Base-by-base conservation (phyloP, 805 yeast genomes). In the Metschnikowia henanensis region DNA sequence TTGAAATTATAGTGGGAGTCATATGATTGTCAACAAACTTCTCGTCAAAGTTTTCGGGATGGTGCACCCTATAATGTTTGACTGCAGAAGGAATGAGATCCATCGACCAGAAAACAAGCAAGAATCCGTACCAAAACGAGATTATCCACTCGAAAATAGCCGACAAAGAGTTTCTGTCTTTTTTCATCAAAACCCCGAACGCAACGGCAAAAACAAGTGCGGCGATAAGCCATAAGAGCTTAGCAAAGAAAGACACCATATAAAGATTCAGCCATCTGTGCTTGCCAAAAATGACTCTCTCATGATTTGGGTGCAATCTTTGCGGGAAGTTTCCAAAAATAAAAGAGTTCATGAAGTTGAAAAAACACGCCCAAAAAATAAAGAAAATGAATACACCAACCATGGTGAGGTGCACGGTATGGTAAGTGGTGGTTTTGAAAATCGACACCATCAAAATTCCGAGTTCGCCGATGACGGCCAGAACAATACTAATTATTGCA, bases 61-160 rank as follows among this genome's bases (percentile, higher is more conserved):
- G 68, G 36, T 55, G 60, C 5, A 54, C 36, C 35, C 57, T 55
- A 46, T 59, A 66, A 39, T 59, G 64, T 41, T 61, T 65, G 30
- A 64, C 57, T 1, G 82, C 77, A 17, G 86, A 83, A 1, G 89
- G 84, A 54, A 76, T 74, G 52, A 90, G 73, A 60, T 92, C 97
- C 47, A 78, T 73, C 2, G 85, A 68, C 61, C 91, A 72, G 44
- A 83, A 66, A 4, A 83, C 58, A 51, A 83, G 77, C 47, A 86
- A 70, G 26, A 83, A 55, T 3, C 95, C 94, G 59, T 86, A 91
- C 81, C 87, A 83, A 64, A 83, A 91, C n/a, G 92, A 82, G 33
- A 91, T 64, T 3, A 82, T 59, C 98, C 98, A 92, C 65, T 92
- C 98, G 59, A 85, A 80, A 17, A 73, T 68, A 0, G 90, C 90